Base-by-base conservation (phyloP, 192 early-diverging fungal genomes). In the Coemansia sp. region DNA sequence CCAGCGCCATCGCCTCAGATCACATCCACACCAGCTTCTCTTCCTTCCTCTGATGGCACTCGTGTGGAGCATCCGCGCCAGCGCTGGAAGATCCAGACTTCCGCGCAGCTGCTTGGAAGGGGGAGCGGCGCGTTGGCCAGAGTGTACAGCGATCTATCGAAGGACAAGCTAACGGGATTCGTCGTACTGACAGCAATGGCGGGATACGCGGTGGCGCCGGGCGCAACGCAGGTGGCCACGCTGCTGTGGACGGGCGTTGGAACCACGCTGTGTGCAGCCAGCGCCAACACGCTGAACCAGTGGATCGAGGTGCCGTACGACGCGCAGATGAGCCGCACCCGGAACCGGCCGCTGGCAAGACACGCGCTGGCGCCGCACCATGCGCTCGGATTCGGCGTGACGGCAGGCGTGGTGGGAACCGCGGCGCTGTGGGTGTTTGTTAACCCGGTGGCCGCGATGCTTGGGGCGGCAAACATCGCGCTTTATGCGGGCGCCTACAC, bases 271-370 rank as follows among this genome's bases (percentile, higher is more conserved):
- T 97, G 95, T 69, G 88, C 95, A 11, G 85, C 87, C 5, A 91
- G 91, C 39, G 97, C 97, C 46, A 99, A 99, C 74, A 81, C 92
- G 8, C 89, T 98, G 69, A 99, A 99, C 80, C 97, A 99, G 80
- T 98, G 94, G 90, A 90, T 93, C 32, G 97, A 99, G 72, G 78
- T 85, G 22, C 95, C 97, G 0, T 99, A 95, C 67, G 97, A 99
- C 69, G 95, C 95, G 26, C 97, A 99, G 80, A 99, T 99, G 97
- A 81, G 87, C 15, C 88, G 97, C 32, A 99, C 97, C 12, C 86
- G 93, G 54, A 93, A 92, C 72, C 86, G 97, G 6, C 86, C 90
- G 8, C 74, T 99, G 40, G 95, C 95, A 10, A 87, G 93, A 13
- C 88, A 91, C 64, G 87, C 87, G 7, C 51, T 95, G 15, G 80